These are phyloP conservation scores for Xylaria sp. DNA, from an alignment of 2,329 filamentous ascomycete genomes.

Conservation along the genomic window DNA sequence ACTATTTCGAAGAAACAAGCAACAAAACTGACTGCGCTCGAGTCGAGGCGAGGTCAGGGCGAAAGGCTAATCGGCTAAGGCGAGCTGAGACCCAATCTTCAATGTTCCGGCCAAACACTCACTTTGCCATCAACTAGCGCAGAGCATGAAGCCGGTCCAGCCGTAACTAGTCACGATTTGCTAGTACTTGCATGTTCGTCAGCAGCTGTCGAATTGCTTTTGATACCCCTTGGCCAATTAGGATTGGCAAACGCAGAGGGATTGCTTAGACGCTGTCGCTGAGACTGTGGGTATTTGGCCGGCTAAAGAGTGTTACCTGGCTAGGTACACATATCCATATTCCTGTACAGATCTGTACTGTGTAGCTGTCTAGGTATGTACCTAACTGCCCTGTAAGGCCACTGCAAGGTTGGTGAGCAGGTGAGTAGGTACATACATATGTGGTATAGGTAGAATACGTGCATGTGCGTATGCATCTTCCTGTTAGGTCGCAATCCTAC, in stretches of 20 bases:
- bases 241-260: slow-evolving; percentile 14
- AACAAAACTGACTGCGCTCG: not conserved
- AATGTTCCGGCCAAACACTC: slow-evolving; percentile 11
- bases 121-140: slow-evolving; percentile 14
- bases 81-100: slow-evolving; percentile 4
- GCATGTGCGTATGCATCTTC: slow-evolving; percentile 24
- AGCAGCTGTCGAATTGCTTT: slow-evolving; percentile 25
- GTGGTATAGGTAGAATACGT: too few species aligned
- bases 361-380: too few species aligned
- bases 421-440: too few species aligned
- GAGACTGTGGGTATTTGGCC: slow-evolving; percentile 28
- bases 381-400: too few species aligned
- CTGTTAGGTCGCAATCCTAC: slow-evolving; percentile 13
- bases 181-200: slow-evolving; percentile 20
- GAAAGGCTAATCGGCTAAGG: slow-evolving; percentile 10
- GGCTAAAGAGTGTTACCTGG: slow-evolving; percentile 32
- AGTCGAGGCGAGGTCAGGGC: not conserved
- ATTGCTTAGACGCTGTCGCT: slow-evolving; percentile 27
- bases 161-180: slow-evolving; percentile 26
- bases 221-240: slow-evolving; percentile 24
- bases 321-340: too few species aligned
- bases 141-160: slow-evolving; percentile 22
- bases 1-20: not conserved
- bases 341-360: too few species aligned
- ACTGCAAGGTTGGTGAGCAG: too few species aligned